Evolutionary conservation across 1,139 yeast species (phyloP).

Genomic region (Debaryomyces udenii): DNA sequence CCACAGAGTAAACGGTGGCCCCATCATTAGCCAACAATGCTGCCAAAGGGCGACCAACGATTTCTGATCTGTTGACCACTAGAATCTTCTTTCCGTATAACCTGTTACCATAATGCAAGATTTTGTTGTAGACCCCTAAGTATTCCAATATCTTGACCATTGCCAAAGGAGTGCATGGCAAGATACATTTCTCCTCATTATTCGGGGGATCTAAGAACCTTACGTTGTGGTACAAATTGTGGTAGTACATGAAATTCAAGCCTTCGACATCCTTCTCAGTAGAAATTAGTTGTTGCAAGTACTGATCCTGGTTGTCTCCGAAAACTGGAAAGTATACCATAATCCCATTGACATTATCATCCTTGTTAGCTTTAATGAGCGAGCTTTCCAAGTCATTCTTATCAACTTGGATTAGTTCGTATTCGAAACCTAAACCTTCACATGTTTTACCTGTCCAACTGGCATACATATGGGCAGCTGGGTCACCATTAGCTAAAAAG

Average conservation of each 20-base stretch:
- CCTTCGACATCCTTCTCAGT: slow-evolving; percentile 96
- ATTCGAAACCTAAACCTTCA: slow-evolving; percentile 79
- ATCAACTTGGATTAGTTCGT: slow-evolving; percentile 71
- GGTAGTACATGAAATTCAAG: slow-evolving; percentile 84
- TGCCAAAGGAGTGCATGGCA: slow-evolving; percentile 97
- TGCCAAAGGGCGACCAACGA: slow-evolving; percentile 96
- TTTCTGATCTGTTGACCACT: slow-evolving; percentile 90
- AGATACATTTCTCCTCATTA: slow-evolving; percentile 74
- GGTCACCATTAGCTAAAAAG: slow-evolving; percentile 86
- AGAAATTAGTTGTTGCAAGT: slow-evolving; percentile 86
- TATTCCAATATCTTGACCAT: slow-evolving; percentile 90
- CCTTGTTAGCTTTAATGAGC: slow-evolving; percentile 78
- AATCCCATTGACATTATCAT: slow-evolving; percentile 80
- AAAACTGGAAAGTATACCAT: slow-evolving; percentile 99
- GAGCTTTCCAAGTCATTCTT: slow-evolving; percentile 86
- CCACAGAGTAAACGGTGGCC: slow-evolving; percentile 92
- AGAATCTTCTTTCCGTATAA: slow-evolving; percentile 90
- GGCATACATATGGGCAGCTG: slow-evolving; percentile 95
- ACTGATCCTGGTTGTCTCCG: slow-evolving; percentile 93
- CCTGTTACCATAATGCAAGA: slow-evolving; percentile 86
- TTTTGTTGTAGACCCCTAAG: slow-evolving; percentile 80
- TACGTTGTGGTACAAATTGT: slow-evolving; percentile 90
- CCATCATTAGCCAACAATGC: slow-evolving; percentile 97
- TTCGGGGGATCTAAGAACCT: slow-evolving; percentile 74
- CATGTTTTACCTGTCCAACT: slow-evolving; percentile 95